Conservation (phyloP, 2,329 filamentous ascomycete species). For the Colletotrichum sp. region DNA sequence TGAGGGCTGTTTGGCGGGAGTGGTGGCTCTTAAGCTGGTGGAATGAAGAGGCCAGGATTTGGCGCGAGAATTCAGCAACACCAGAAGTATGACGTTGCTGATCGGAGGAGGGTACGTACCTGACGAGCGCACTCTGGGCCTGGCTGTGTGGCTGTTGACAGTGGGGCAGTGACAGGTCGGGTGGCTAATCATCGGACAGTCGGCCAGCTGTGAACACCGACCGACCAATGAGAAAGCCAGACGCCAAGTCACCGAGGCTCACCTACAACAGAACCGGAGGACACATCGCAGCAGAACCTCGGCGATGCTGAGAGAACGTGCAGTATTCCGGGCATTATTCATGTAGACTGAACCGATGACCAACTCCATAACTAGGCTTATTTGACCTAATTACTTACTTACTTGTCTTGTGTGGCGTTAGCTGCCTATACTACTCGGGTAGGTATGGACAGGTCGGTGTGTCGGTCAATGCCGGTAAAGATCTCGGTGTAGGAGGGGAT, state of each 20-base stretch:
- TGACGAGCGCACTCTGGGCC: background rate
- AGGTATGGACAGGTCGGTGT: background rate
- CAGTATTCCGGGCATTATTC: background rate
- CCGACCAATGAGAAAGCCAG: background rate
- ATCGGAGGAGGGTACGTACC: background rate
- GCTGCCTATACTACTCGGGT: no score
- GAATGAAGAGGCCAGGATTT: background rate
- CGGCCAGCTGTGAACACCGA: background rate
- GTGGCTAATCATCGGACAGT: background rate
- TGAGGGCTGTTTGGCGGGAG: background rate
- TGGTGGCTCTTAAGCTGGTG: background rate
- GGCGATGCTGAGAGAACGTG: background rate
- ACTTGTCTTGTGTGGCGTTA: background rate
- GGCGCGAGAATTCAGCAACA: constrained; percentile 8
- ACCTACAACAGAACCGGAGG: background rate
- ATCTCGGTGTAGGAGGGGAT: background rate
- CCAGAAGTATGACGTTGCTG: constrained; percentile 19
- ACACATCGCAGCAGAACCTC: constrained; percentile 12
- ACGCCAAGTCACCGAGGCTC: background rate
- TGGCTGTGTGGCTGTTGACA: background rate
- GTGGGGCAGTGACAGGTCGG: background rate
- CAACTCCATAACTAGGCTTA: background rate
- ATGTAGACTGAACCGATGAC: background rate
- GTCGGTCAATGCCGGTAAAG: background rate
- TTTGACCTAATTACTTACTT: background rate